A percentile compares a stretch with the other conserved stretches of the same genome.
These are phyloP conservation scores for Gorgonomyces haynaldii DNA, from an alignment of 192 early-diverging fungal species.

Conservation along the genomic window DNA sequence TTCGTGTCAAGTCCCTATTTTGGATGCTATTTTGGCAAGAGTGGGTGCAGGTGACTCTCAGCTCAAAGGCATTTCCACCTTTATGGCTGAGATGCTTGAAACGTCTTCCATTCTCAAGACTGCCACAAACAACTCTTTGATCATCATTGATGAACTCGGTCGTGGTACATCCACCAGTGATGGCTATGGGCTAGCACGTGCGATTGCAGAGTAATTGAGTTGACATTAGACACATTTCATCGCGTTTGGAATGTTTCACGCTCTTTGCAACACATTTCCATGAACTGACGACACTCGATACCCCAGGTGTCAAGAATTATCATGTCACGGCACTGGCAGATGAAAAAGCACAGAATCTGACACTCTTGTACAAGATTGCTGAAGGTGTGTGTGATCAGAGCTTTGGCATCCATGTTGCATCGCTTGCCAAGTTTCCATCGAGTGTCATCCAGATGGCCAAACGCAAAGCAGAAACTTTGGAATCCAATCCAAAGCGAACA, in stretches of 20 bases:
- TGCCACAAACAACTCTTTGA: constrained; percentile 69
- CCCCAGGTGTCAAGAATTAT: constrained; percentile 69
- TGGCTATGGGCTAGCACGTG: constrained; percentile 96
- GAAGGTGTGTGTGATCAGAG: constrained; percentile 83
- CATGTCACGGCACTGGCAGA: constrained; percentile 66
- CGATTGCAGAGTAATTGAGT: constrained; percentile 72
- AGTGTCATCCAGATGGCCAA: constrained; percentile 66
- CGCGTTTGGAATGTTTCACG: constrained; percentile 56
- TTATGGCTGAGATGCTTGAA: constrained; percentile 82
- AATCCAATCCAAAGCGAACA: too few species aligned
- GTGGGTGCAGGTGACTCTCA: constrained; percentile 93
- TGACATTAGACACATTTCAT: constrained; percentile 55
- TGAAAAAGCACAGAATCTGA: constrained; percentile 39
- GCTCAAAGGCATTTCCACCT: constrained; percentile 86
- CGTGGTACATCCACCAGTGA: constrained; percentile 97
- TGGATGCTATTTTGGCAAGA: constrained; percentile 81
- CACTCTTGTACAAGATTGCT: constrained; percentile 79
- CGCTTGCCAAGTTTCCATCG: constrained; percentile 82
- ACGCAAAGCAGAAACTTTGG: constrained; percentile 66
- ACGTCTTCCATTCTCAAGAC: constrained; percentile 82
- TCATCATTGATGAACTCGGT: constrained; percentile 92
- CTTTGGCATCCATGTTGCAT: constrained; percentile 97
- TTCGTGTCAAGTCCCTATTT: constrained; percentile 54
- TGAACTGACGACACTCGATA: constrained; percentile 76
- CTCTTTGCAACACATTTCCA: constrained; percentile 98